phyloP scores from a whole-genome alignment of 73 alveolate genomes.

The Urostyla sp. region DNA sequence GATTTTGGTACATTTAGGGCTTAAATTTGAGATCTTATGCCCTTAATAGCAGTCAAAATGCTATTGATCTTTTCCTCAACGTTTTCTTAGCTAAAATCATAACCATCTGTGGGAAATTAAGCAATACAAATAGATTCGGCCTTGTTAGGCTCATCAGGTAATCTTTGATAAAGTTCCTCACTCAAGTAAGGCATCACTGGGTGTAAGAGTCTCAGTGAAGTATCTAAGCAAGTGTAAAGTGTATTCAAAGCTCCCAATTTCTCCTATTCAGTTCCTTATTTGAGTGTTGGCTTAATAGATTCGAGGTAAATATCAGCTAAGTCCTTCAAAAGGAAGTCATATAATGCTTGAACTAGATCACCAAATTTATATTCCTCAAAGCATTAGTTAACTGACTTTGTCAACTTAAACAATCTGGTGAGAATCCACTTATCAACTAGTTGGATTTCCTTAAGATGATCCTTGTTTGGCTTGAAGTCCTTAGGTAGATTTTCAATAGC shows the following conservation, averaged over 20 bases:
- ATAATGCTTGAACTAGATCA: constrained; percentile 83
- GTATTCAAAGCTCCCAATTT: constrained; percentile 88
- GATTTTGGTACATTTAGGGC: constrained; percentile 66
- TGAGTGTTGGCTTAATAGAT: constrained; percentile 87
- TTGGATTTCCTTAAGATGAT: constrained; percentile 70
- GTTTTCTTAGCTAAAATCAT: constrained; percentile 69
- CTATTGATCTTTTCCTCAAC: constrained; percentile 64
- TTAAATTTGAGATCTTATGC: constrained; percentile 72
- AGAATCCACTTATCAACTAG: constrained; percentile 94
- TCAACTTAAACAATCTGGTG: constrained; percentile 75
- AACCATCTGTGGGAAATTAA: constrained; percentile 78
- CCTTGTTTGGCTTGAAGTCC: constrained; percentile 77
- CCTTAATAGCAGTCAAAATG: constrained; percentile 65
- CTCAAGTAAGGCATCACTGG: constrained; percentile 97
- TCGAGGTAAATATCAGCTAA: constrained; percentile 94
- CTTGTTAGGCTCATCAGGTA: constrained; percentile 83
- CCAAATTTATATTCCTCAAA: constrained; percentile 91
- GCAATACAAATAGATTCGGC: constrained; percentile 87
- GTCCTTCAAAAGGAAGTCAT: constrained; percentile 91
- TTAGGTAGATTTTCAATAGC: constrained; percentile 79
- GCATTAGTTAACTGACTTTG: constrained; percentile 66
- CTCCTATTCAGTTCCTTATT: constrained; percentile 72
- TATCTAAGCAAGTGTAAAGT: constrained; percentile 82
- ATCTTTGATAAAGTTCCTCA: constrained; percentile 97
- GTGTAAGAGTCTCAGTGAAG: constrained; percentile 89